Base-by-base conservation (phyloP, 129 eudicot genomes). In the Tanacetum coccineum region DNA sequence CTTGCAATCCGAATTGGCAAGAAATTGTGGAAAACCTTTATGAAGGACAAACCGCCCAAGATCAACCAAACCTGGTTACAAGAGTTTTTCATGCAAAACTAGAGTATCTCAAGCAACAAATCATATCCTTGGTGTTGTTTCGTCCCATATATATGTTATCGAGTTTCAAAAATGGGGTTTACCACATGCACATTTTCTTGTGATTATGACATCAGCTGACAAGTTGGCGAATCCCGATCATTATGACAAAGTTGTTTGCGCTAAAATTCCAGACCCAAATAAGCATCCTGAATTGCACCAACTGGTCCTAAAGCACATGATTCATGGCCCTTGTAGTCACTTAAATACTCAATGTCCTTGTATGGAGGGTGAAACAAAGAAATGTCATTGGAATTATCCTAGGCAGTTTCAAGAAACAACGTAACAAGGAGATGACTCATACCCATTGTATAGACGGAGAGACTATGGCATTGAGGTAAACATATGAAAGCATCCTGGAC, bases 281-380 rank as follows among this genome's bases (percentile, higher is more conserved):
- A 52, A 64, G 14, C 25, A 71, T 19, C 64, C 52, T 2, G 4
- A 36, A 13, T 10, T 78, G 12, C 53, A 72, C 14, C 48, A 40
- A 1, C 50, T 54, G 9, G 74, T 78, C 12, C 22, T 56, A 0
- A 57, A 44, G 6, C 74, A 78, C 52, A 78, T 78, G 82, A 68
- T 73, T 55, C 83, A 67, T 53, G 76, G 79, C 0, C 72, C 79
- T 0, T 79, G 76, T 30, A 79, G 61, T 2, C 15, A 10, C 3
- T 5, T 54, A 68, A 7, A 14, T 0, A 3, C 25, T 22, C 0
- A 66, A 0, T 22, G 25, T 18, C 15, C 65, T 7, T 79, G 75
- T 20, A 73, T 79, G 83, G 28, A 17, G 0, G 42, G 69, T 12
- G 60, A 53, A 2, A 30, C 61, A 21, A 55, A 55, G 18, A 3